phyloP scores from a whole-genome alignment of 352 stramenopile genomes.

The Plasmopara halstedii region DNA sequence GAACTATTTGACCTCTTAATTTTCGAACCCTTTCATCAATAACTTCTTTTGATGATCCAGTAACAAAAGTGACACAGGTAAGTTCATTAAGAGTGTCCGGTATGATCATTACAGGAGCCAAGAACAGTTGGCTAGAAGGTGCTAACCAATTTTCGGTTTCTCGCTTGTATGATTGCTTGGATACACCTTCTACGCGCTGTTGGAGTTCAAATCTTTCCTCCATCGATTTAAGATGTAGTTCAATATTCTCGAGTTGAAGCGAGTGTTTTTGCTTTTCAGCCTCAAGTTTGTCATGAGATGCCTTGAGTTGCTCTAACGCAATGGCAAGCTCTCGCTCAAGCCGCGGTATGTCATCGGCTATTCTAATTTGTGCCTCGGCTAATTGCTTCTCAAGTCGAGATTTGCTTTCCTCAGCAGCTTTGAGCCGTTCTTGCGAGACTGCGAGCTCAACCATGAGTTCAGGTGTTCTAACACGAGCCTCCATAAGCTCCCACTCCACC shows the following conservation, averaged over 20 bases:
- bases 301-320: slow-evolving; percentile 7
- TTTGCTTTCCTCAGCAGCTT: slow-evolving; percentile 4
- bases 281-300: slow-evolving; percentile 6
- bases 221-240: slow-evolving; percentile 5
- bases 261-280: slow-evolving; percentile 2
- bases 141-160: not conserved
- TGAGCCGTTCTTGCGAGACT: slow-evolving; percentile 2
- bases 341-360: not conserved
- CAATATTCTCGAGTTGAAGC: slow-evolving; percentile 7
- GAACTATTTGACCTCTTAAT: slow-evolving; percentile 3
- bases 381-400: slow-evolving; percentile 3
- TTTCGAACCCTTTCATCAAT: slow-evolving; percentile 6
- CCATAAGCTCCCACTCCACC: slow-evolving; percentile 3
- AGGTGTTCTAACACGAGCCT: not conserved
- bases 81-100: slow-evolving; percentile 1
- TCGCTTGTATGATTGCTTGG: not conserved
- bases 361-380: slow-evolving; percentile 1
- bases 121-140: slow-evolving; percentile 1
- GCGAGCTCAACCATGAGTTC: slow-evolving; percentile 3
- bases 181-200: not conserved
- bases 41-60: slow-evolving; percentile 1
- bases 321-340: slow-evolving; percentile 9
- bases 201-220: slow-evolving; percentile 6
- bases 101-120: slow-evolving; percentile 6
- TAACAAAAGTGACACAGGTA: slow-evolving; percentile 8